Percentiles rank a stretch among this genome's conserved stretches.
Conservation (phyloP, 768 basidiomycete species). For the Auriculariales sp. region DNA sequence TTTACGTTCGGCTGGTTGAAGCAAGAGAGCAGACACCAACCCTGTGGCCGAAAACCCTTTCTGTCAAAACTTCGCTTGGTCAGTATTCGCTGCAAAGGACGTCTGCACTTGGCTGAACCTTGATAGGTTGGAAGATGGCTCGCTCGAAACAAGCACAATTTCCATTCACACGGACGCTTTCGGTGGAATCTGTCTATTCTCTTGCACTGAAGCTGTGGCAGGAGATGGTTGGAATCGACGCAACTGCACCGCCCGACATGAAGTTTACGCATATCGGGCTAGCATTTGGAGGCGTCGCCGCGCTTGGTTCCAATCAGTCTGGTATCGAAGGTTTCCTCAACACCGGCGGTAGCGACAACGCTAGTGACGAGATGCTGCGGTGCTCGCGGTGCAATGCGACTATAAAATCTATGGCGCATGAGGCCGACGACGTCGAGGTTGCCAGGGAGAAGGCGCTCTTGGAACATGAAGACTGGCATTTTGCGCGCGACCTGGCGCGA, state of each 20-base stretch:
- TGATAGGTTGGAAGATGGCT: constrained; percentile 44
- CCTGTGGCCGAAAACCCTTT: constrained; percentile 87
- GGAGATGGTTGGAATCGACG: constrained; percentile 52
- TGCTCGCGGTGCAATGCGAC: constrained; percentile 4
- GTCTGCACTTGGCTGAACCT: neutral
- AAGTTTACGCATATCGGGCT: constrained; percentile 62
- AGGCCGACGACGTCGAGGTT: constrained; percentile 11
- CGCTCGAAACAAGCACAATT: constrained; percentile 80
- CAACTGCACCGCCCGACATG: constrained; percentile 20
- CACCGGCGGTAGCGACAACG: constrained; percentile 10
- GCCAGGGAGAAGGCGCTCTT: constrained; percentile 13
- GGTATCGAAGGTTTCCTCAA: constrained; percentile 82
- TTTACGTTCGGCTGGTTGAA: constrained; percentile 72
- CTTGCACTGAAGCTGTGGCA: constrained; percentile 77
- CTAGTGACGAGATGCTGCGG: neutral
- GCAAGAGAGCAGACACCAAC: constrained; percentile 57
- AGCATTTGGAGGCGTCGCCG: constrained; percentile 65
- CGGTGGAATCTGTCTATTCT: constrained; percentile 59
- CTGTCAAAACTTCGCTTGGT: constrained; percentile 66
- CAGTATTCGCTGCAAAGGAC: constrained; percentile 3
- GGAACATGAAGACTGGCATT: constrained; percentile 85
- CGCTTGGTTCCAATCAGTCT: constrained; percentile 62
- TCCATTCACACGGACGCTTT: constrained; percentile 62
- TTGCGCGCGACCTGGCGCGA: constrained; percentile 62
- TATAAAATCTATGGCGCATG: constrained; percentile 13